A percentile compares a stretch with the other conserved stretches of the same genome.
phyloP scores from a whole-genome alignment of 2,329 filamentous ascomycete species.

The Fusarium pseudograminearum region DNA sequence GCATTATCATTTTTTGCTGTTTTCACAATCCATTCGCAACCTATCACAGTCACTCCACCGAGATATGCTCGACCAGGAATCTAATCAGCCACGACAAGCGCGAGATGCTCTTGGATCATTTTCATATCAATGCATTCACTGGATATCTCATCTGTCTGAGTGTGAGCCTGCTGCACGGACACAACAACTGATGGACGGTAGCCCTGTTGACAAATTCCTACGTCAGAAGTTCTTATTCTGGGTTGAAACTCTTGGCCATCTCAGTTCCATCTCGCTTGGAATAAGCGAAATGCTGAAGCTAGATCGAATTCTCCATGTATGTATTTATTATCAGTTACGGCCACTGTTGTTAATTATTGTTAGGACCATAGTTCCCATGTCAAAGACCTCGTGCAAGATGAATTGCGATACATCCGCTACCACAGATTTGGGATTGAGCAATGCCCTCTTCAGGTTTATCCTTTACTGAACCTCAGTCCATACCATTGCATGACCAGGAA shows the following conservation, averaged over 20 bases:
- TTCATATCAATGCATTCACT: background rate
- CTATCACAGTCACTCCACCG: background rate
- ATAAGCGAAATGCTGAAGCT: background rate
- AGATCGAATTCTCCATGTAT: background rate
- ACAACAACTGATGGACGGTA: background rate
- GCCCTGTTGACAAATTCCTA: background rate
- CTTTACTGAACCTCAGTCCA: background rate
- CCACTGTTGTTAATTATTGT: background rate
- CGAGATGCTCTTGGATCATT: background rate
- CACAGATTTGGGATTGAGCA: background rate
- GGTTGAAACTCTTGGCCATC: background rate
- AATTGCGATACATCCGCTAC: background rate
- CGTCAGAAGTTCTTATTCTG: background rate
- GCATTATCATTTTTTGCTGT: background rate
- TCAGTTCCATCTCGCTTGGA: fast-evolving
- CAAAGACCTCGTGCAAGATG: background rate
- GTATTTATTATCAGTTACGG: background rate
- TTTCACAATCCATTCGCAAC: background rate
- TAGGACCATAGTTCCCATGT: background rate
- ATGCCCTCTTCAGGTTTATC: background rate
- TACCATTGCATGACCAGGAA: background rate
- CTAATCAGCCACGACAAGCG: background rate
- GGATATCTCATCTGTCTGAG: background rate
- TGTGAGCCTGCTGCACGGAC: background rate
- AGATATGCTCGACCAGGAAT: background rate